Base-by-base conservation (phyloP, 495 filamentous ascomycete species). In the Aspergillus biplanus region DNA sequence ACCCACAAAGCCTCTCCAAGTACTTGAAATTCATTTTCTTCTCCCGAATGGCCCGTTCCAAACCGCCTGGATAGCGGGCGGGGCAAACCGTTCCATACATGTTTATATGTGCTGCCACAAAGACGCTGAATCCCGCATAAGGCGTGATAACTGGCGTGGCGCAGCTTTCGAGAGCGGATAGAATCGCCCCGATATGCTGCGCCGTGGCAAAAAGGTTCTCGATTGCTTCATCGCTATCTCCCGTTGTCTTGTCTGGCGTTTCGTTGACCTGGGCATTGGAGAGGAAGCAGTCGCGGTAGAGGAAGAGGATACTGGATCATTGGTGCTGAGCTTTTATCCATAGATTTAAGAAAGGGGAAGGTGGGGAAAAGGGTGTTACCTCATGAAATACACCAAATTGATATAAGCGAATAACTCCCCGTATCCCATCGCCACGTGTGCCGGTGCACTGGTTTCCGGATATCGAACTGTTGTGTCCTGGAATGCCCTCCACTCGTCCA, bases 351-450 rank as follows among this genome's bases (percentile, higher is more conserved):
- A 44, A 16, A 33, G 42, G 56, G 33, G 6, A 13, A 32, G 37
- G 18, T 33, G 33, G 7, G 15, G 12, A 16, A 52, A 56, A 32
- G 12, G 7, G 7, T 54, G 56, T 52, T 66, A 78, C 78, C 78
- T 77, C 78, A 80, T 80, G 56, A 74, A 80, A 57, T 79, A 74
- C 2, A 80, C 70, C 49, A 80, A 56, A 56, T 80, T 80, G 34
- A 80, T 78, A 37, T 80, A 80, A 2, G 78, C 76, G 56, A 80
- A 80, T 8, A 80, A 46, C 58, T 79, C 78, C 5, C 78, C 78
- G 46, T 77, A 78, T 21, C 78, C 78, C 7, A 80, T 60, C 7
- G 78, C 72, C 0, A 80, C 76, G 65, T 80, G 78, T 1, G 74
- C 75, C 60, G 76, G 77, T 2, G 71, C 75, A 56, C 69, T 73